Evolutionary conservation across 23 red algal genomes (phyloP), one percentile per base, ranked within the genome.

Genomic region (Chondrus crispus): DNA sequence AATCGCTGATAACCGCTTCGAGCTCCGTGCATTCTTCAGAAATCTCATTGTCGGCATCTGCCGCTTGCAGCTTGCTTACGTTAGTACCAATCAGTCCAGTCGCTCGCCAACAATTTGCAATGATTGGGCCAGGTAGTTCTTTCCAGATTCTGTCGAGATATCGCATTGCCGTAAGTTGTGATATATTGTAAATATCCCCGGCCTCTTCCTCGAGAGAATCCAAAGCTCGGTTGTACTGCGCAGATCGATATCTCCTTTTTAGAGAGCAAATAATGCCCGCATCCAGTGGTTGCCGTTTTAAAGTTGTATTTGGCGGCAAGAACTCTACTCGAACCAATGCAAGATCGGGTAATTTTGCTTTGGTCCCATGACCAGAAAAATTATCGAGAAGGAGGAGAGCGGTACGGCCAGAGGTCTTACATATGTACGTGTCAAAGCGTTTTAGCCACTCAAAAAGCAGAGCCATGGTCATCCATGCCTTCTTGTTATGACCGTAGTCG

Each of bases 391-490:
- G 39, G 43, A 76, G 71, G n/a, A 76, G 39, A 37, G 43, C 44
- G 30, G 33, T 76, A 40, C 71, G 71, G 33, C 71, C 44, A 26
- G 43, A 8, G 24, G 71, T 76, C 37, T 48, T 43, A 28, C 71
- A 8, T 40, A 76, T 76, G n/a, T 37, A 37, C 28, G 30, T 7
- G 71, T 76, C 6, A 38, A 76, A 42, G 24, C 71, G 71, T 24
- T 43, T 24, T 12, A 76, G 71, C 71, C 71, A 76, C n/a, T 48
- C 44, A 48, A 37, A 38, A 46, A 76, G 43, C 33, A 76, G 71
- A 76, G 24, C 28, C 24, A 24, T 37, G 11, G 71, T 76, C 71
- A 76, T 76, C 71, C 71, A 42, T 46, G 71, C 71, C 71, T 76
- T 7, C 39, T 76, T 48, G 28, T 76, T 76, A 38, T 4, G 30